Percentiles rank a stretch among this genome's conserved stretches.
phyloP scores from a whole-genome alignment of 352 stramenopile genomes.

The Globisporangium nunn region DNA sequence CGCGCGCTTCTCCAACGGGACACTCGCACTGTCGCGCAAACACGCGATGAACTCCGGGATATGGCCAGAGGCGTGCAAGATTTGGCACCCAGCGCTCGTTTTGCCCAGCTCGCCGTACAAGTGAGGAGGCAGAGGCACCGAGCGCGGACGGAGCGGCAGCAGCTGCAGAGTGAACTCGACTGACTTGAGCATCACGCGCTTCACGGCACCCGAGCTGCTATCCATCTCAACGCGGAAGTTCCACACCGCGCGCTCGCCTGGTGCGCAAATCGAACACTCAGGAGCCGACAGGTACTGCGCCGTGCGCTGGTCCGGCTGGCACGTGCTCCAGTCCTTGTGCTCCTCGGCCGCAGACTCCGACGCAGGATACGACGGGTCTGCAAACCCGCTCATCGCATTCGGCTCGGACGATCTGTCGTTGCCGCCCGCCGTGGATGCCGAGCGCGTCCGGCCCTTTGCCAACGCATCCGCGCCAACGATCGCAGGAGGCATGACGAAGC shows the following conservation, averaged over 20 bases:
- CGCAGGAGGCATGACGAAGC: constrained; percentile 59
- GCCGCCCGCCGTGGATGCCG: constrained; percentile 36
- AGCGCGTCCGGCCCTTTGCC: constrained; percentile 54
- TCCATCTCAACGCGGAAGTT: constrained; percentile 89
- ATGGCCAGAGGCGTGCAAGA: constrained; percentile 71
- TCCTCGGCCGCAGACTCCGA: constrained; percentile 66
- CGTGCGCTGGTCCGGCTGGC: constrained; percentile 74
- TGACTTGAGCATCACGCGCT: constrained; percentile 80
- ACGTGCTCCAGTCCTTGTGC: constrained; percentile 87
- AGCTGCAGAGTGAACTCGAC: constrained; percentile 87
- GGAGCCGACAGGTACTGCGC: constrained; percentile 55
- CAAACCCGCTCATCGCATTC: constrained; percentile 29
- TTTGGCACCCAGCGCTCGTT: constrained; percentile 73
- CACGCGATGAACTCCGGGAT: constrained; percentile 80
- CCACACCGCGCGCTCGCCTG: constrained; percentile 80
- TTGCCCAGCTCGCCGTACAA: constrained; percentile 84
- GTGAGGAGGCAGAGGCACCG: constrained; percentile 74
- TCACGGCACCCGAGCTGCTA: constrained; percentile 43
- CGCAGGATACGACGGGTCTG: constrained; percentile 51
- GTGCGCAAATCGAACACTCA: constrained; percentile 71
- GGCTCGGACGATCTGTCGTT: constrained; percentile 70
- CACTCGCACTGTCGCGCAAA: constrained; percentile 71
- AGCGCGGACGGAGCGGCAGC: constrained; percentile 65
- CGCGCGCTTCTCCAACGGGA: constrained; percentile 80
- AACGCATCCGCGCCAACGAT: constrained; percentile 48